These are phyloP conservation scores for Phaeosphaeriaceae sp. DNA, from an alignment of 2,329 filamentous ascomycete genomes.

Conservation along the genomic window DNA sequence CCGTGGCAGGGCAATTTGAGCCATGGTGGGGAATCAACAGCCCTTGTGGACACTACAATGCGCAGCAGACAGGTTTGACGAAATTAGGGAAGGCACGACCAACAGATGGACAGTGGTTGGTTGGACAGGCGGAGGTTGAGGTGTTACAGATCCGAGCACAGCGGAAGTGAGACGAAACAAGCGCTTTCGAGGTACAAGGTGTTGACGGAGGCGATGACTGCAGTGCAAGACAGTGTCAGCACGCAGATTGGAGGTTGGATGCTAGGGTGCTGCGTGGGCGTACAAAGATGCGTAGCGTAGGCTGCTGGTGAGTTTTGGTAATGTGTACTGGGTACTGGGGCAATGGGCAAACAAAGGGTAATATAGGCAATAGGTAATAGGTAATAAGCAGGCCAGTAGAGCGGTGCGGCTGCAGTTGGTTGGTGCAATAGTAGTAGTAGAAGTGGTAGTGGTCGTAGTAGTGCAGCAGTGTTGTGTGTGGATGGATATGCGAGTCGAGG, in stretches of 20 bases:
- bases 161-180: slow-evolving; percentile 48
- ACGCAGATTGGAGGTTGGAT: slow-evolving; percentile 27
- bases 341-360: no score
- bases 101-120: slow-evolving; percentile 24
- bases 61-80: slow-evolving; percentile 30
- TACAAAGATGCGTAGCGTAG: no score
- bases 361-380: no score
- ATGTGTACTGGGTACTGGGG: slow-evolving; percentile 33
- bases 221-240: slow-evolving; percentile 36
- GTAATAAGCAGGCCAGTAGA: slow-evolving; percentile 3
- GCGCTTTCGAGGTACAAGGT: slow-evolving; percentile 45
- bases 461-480: no score
- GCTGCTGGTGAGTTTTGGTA: not conserved
- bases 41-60: slow-evolving; percentile 30
- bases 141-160: slow-evolving; percentile 41
- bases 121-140: slow-evolving; percentile 28
- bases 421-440: slow-evolving; percentile 10
- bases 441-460: not conserved
- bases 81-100: slow-evolving; percentile 38
- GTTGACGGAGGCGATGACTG: slow-evolving; percentile 42
- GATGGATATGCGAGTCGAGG: slow-evolving; percentile 12
- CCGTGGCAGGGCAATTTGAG: slow-evolving; percentile 49
- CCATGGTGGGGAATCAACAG: slow-evolving; percentile 40
- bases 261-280: slow-evolving; percentile 1
- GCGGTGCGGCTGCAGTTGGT: slow-evolving; percentile 7